A percentile compares a stretch with the other conserved stretches of the same genome.
Evolutionary conservation across 257 asterid species (phyloP).

Genomic region (Leptodermis oblonga): DNA sequence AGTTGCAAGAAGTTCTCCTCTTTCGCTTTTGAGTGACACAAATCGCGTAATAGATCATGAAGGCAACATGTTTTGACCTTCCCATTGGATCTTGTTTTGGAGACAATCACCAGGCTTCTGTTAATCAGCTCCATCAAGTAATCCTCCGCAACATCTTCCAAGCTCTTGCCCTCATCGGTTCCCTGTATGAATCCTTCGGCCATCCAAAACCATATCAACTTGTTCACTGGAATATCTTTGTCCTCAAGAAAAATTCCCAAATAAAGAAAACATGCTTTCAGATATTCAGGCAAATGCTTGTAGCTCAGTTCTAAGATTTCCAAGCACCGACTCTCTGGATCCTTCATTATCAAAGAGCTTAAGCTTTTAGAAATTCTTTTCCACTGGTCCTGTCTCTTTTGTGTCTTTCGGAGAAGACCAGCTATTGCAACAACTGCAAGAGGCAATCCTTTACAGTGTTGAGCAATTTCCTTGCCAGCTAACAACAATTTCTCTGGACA

Average conservation of each 20-base stretch:
- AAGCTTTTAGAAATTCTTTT: constrained; percentile 1
- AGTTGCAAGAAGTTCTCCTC: neutral
- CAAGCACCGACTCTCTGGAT: constrained; percentile 2
- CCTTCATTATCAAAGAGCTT: neutral
- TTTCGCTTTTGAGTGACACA: constrained; percentile 4
- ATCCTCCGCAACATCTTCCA: neutral
- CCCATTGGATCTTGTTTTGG: constrained; percentile 12
- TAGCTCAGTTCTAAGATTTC: constrained; percentile 12
- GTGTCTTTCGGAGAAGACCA: constrained; percentile 1
- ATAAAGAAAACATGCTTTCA: constrained; percentile 13
- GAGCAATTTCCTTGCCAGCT: constrained; percentile 16
- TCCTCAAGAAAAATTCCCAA: neutral
- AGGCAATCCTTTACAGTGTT: constrained; percentile 11
- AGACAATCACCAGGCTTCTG: constrained; percentile 5
- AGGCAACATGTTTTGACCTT: constrained; percentile 6
- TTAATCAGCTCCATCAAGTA: constrained; percentile 10
- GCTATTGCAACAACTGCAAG: constrained; percentile 17
- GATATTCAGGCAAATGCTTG: constrained; percentile 9
- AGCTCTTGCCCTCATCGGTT: neutral
- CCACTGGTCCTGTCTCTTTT: constrained; percentile 6
- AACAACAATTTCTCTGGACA: constrained; percentile 4
- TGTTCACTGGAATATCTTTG: neutral
- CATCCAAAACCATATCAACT: constrained; percentile 5
- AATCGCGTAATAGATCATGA: constrained; percentile 7
- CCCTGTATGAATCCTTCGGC: constrained; percentile 6